These are phyloP conservation scores for Esteya vermicola DNA, from an alignment of 2,329 filamentous ascomycete species.

Conservation along the genomic window DNA sequence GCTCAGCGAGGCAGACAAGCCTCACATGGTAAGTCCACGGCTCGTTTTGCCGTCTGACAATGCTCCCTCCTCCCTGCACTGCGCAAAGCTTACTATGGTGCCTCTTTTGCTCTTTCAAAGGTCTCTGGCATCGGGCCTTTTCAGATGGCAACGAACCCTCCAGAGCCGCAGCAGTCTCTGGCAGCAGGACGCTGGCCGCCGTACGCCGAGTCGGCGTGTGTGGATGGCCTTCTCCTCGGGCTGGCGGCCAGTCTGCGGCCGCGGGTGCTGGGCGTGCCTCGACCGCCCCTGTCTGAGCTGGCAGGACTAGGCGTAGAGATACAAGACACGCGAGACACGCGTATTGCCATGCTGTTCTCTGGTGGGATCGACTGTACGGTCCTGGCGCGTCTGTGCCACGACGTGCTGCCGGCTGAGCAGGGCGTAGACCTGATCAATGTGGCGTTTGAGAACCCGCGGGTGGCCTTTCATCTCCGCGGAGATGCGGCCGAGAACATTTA, in stretches of 20 bases:
- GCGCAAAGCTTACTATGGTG: constrained; percentile 3
- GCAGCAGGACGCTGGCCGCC: too few species aligned
- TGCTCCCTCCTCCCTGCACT: background rate
- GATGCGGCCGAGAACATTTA: constrained; percentile 36
- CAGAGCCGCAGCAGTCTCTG: constrained; percentile 14
- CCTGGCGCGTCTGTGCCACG: constrained; percentile 66
- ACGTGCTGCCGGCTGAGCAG: constrained; percentile 54
- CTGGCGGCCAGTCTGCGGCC: constrained; percentile 48
- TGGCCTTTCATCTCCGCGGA: constrained; percentile 37
- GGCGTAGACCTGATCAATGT: constrained; percentile 85
- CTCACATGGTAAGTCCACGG: background rate
- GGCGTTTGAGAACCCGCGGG: constrained; percentile 85
- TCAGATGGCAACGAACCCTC: constrained; percentile 26
- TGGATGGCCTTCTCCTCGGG: constrained; percentile 36
- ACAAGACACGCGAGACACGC: constrained; percentile 23
- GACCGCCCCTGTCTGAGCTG: constrained; percentile 16
- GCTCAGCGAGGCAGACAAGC: background rate
- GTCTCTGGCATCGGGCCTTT: constrained; percentile 39
- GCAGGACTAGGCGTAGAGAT: too few species aligned
- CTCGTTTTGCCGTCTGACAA: too few species aligned
- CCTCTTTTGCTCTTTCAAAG: too few species aligned
- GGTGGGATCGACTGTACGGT: constrained; percentile 89
- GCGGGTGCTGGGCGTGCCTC: constrained; percentile 52
- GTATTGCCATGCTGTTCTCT: constrained; percentile 76
- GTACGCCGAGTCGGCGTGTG: constrained; percentile 31